Percentiles rank a stretch among this genome's conserved stretches.
phyloP scores from a whole-genome alignment of 495 filamentous ascomycete species.

The Umbilicaria muhlenbergii region DNA sequence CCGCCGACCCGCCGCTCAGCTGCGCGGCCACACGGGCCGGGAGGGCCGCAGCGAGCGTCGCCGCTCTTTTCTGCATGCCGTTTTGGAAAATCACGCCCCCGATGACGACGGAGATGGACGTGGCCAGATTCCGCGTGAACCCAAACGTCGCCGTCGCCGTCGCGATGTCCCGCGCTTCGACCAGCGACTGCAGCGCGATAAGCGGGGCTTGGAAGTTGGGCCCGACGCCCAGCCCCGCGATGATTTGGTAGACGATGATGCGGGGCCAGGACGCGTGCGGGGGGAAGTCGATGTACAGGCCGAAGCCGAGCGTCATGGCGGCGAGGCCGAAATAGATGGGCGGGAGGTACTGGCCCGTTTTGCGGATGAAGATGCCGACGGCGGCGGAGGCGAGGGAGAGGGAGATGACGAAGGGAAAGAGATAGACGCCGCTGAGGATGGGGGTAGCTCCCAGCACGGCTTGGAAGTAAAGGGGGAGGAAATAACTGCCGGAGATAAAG shows the following conservation, averaged over 20 bases:
- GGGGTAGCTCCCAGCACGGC: slow-evolving; percentile 52
- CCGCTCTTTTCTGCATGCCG: slow-evolving; percentile 28
- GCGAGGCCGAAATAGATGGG: slow-evolving; percentile 33
- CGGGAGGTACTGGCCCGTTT: slow-evolving; percentile 40
- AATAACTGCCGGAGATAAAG: slow-evolving; percentile 31
- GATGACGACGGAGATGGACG: slow-evolving; percentile 37
- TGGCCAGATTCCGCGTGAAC: slow-evolving; percentile 34
- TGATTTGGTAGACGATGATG: slow-evolving; percentile 37
- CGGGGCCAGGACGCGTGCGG: slow-evolving; percentile 30
- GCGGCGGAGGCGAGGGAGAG: slow-evolving; percentile 49
- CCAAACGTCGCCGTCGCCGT: slow-evolving; percentile 35
- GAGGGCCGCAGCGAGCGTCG: slow-evolving; percentile 21
- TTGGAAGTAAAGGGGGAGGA: slow-evolving; percentile 39
- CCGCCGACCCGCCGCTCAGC: slow-evolving; percentile 35
- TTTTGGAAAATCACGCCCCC: slow-evolving; percentile 44
- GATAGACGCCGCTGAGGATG: slow-evolving; percentile 62
- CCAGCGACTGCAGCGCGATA: slow-evolving; percentile 39
- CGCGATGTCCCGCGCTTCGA: slow-evolving; percentile 34
- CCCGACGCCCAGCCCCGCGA: slow-evolving; percentile 37
- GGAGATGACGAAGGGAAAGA: slow-evolving; percentile 57
- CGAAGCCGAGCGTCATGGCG: slow-evolving; percentile 38
- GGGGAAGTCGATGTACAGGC: slow-evolving; percentile 33
- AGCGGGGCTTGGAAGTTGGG: slow-evolving; percentile 43
- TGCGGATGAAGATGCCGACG: slow-evolving; percentile 57
- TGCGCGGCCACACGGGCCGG: slow-evolving; percentile 17